Percentiles rank a stretch among this genome's conserved stretches.
Evolutionary conservation across 768 basidiomycete species (phyloP).

Genomic region (Naganishia onofrii): DNA sequence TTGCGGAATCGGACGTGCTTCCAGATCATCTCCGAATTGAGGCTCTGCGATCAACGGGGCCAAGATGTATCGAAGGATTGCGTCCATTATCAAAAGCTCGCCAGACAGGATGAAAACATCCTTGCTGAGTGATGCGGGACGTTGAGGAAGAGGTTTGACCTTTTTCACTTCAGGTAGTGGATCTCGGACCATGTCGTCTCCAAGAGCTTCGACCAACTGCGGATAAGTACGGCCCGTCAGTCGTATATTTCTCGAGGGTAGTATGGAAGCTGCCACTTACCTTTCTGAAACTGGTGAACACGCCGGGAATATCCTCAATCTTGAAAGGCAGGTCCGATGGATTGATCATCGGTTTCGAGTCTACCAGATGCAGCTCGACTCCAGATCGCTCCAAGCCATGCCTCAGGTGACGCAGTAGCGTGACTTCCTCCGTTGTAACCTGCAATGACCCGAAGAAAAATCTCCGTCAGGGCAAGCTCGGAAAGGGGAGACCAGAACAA

Average conservation of each 20-base stretch:
- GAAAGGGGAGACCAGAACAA: not conserved
- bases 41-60: conserved; percentile 45
- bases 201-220: conserved; percentile 51
- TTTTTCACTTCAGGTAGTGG: conserved; percentile 37
- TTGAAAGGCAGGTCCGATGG: conserved; percentile 49
- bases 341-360: conserved; percentile 50
- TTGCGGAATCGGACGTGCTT: conserved; percentile 12
- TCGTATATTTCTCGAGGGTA: not conserved
- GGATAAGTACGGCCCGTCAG: not conserved
- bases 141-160: conserved; percentile 47
- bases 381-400: conserved; percentile 23
- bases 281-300: conserved; percentile 56
- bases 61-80: conserved; percentile 21
- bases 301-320: conserved; percentile 49
- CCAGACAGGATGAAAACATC: conserved; percentile 27
- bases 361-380: conserved; percentile 31
- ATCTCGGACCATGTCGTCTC: conserved; percentile 49
- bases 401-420: conserved; percentile 34
- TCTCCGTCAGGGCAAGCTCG: not conserved
- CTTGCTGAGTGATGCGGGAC: not conserved
- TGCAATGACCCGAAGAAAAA: not conserved
- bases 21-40: conserved; percentile 35
- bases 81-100: conserved; percentile 29
- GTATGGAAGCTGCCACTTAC: not conserved
- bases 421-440: conserved; percentile 35